Conservation (phyloP, 192 early-diverging fungal genomes). For the Borealophlyctis nickersoniae region DNA sequence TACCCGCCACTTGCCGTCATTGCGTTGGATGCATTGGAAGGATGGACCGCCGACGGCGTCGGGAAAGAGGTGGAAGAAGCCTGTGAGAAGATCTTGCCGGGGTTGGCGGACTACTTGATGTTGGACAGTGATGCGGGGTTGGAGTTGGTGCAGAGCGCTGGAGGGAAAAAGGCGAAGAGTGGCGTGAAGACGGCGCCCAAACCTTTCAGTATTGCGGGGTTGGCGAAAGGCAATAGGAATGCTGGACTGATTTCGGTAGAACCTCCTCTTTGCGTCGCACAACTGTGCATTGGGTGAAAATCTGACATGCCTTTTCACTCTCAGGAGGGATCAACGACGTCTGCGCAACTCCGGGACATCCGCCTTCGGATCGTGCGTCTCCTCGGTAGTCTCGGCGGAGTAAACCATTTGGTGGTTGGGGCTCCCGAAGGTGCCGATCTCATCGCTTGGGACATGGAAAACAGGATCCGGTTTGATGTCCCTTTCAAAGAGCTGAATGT, state of each 20-base stretch:
- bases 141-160: conserved; percentile 18
- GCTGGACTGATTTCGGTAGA: no score
- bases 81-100: conserved; percentile 38
- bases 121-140: conserved; percentile 35
- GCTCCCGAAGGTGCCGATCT: conserved; percentile 17
- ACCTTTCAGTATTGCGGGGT: no score
- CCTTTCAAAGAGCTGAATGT: conserved; percentile 68
- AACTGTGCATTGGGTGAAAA: no score
- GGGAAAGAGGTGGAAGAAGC: conserved; percentile 32
- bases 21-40: conserved; percentile 62
- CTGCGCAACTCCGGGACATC: conserved; percentile 43
- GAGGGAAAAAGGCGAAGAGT: background rate
- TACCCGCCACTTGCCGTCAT: conserved; percentile 59
- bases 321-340: no score
- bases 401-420: conserved; percentile 37
- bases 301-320: no score
- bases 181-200: background rate
- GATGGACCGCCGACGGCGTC: conserved; percentile 38
- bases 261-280: no score
- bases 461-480: conserved; percentile 51
- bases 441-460: conserved; percentile 70
- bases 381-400: conserved; percentile 62
- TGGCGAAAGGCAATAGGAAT: background rate
- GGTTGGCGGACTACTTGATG: conserved; percentile 64
- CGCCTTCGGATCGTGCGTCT: conserved; percentile 61